A percentile compares a stretch with the other conserved stretches of the same genome.
Conservation (phyloP, 306 rosid species). For the Senna tora region DNA sequence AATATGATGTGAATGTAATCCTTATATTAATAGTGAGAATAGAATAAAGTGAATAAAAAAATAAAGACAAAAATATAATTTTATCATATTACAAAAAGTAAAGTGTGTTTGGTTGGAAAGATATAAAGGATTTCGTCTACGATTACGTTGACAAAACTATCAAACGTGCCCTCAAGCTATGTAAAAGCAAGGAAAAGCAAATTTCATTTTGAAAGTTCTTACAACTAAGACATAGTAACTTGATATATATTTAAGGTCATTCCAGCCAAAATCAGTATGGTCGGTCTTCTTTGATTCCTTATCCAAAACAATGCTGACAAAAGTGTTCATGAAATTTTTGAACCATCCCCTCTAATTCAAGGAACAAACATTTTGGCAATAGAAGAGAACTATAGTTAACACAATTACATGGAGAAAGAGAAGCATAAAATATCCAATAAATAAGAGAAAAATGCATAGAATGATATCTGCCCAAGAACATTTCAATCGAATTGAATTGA, state of each 20-base stretch:
- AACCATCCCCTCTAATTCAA: not conserved
- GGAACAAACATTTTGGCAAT: not conserved
- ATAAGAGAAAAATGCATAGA: no score
- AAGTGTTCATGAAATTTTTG: not conserved
- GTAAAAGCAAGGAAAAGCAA: not conserved
- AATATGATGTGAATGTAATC: no score
- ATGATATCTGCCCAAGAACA: not conserved
- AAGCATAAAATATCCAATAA: no score
- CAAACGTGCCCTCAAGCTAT: not conserved
- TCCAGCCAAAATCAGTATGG: not conserved
- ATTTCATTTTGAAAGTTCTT: not conserved
- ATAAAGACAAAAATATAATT: no score
- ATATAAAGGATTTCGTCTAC: no score
- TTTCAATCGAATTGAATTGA: not conserved
- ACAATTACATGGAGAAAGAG: not conserved
- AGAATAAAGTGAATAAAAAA: no score
- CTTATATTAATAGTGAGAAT: no score
- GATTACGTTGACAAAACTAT: no score
- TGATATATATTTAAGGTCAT: not conserved
- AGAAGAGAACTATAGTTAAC: not conserved
- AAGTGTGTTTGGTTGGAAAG: no score
- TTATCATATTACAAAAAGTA: no score
- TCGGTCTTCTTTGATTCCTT: not conserved
- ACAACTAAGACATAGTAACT: not conserved
- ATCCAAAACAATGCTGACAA: not conserved